Evolutionary conservation across 495 filamentous ascomycete species (phyloP), one percentile per base, ranked within the genome.

Genomic region (Podospora tetraspora): DNA sequence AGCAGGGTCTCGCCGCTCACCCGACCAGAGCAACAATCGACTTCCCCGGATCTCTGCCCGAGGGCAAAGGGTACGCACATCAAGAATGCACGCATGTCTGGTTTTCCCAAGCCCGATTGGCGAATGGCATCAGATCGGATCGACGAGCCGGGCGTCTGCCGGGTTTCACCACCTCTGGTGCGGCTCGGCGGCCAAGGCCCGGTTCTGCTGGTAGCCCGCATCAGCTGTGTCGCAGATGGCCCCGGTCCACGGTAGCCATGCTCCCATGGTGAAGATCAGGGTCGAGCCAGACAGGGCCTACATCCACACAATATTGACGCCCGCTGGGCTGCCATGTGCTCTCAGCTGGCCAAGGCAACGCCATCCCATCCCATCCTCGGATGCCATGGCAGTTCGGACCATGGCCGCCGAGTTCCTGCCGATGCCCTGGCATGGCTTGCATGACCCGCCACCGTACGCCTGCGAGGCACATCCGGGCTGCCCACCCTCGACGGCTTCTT

Each of bases 171-270:
- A 21, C 60, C n/a, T 8, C 60, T 32, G 60, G 60, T 16, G 63
- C 56, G 63, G 63, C 24, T 58, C 63, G 63, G 63, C 25, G 57
- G 43, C 62, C 32, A 69, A 56, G 32, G 60, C 37, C 30, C 52
- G 59, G 63, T 58, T 59, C 67, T 69, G 43, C 43, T 52, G 16
- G 16, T 66, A 63, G 64, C 71, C 69, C 65, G 63, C 61, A 13
- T 71, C 67, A 71, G 52, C 32, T 68, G 64, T 67, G 69, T 73
- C 71, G 68, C 71, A 69, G 57, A 21, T 62, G 59, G 3, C 19
- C 43, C 43, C 43, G 43, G 43, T 52, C 43, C 37, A 52, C 19
- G 37, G 37, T 7, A 52, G 37, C 37, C 43, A n/a, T n/a, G n/a
- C n/a, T n/a, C n/a, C n/a, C n/a, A 3, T n/a, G 43, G 43, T 52